Evolutionary conservation across 2,329 filamentous ascomycete species (phyloP).

Genomic region (Leptographium lundbergii): DNA sequence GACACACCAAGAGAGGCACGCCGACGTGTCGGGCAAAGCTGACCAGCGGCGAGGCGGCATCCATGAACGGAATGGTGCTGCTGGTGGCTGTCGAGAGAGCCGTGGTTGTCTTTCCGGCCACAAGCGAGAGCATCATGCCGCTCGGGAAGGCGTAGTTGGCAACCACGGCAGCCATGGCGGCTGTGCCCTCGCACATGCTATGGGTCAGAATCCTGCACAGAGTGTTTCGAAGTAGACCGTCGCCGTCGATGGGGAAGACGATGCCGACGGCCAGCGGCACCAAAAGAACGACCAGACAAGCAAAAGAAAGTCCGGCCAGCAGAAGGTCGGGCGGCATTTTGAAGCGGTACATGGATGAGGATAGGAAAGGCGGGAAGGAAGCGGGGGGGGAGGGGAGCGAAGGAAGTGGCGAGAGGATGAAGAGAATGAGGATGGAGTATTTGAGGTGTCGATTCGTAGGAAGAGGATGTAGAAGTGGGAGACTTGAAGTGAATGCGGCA

Average conservation of each 20-base stretch:
- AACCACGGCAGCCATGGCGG: neutral
- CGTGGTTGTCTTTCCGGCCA: neutral
- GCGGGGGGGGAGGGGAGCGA: no score
- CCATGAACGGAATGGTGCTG: no score
- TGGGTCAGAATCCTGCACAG: neutral
- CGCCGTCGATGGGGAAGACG: neutral
- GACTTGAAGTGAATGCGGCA: neutral
- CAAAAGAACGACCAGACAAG: neutral
- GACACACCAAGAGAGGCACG: neutral
- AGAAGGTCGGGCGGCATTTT: neutral
- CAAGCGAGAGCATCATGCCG: conserved; percentile 4
- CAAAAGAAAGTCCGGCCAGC: neutral
- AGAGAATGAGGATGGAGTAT: neutral
- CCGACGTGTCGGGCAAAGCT: neutral
- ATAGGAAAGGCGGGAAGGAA: neutral
- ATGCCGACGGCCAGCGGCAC: neutral
- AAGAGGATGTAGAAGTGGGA: neutral
- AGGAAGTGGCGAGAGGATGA: no score
- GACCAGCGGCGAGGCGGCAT: neutral
- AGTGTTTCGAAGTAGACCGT: neutral
- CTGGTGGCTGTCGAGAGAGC: neutral
- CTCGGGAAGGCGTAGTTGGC: conserved; percentile 8
- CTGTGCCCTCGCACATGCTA: neutral
- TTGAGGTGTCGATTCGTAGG: neutral
- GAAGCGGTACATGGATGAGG: neutral